phyloP scores from a whole-genome alignment of 306 rosid genomes.

The Pyrus betulifolia region DNA sequence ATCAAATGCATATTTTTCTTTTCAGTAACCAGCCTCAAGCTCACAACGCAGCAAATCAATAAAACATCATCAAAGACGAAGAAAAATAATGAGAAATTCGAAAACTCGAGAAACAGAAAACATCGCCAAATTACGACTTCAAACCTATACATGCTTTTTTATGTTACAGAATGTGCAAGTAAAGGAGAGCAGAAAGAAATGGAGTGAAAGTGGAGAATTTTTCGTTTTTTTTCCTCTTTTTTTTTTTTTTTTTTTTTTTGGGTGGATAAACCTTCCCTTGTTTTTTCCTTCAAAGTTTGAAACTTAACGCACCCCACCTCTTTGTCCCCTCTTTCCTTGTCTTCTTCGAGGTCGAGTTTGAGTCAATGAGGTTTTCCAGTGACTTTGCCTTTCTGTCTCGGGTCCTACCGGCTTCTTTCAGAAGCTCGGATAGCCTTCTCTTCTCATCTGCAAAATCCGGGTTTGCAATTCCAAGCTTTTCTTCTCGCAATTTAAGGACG shows the following conservation, averaged over 20 bases:
- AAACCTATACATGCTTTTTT: conserved; percentile 85
- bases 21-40: conserved; percentile 50
- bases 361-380: conserved; percentile 90
- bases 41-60: conserved; percentile 55
- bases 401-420: conserved; percentile 96
- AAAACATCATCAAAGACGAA: conserved; percentile 47
- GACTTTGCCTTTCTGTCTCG: conserved; percentile 90
- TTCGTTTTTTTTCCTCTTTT: not conserved
- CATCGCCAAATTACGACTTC: conserved; percentile 50
- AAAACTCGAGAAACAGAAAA: conserved; percentile 47
- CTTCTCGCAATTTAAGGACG: conserved; percentile 78
- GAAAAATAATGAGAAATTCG: conserved; percentile 31
- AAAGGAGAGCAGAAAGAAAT: conserved; percentile 15
- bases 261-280: not conserved
- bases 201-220: conserved; percentile 12
- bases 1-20: conserved; percentile 49
- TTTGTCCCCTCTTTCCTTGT: conserved; percentile 82
- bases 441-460: conserved; percentile 96
- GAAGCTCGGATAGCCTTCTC: conserved; percentile 76
- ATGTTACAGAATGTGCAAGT: conserved; percentile 78
- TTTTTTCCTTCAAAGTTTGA: conserved; percentile 52
- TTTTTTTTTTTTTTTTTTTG: not conserved
- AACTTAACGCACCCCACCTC: conserved; percentile 94
- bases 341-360: conserved; percentile 75
- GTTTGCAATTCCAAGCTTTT: conserved; percentile 91